A percentile compares a stretch with the other conserved stretches of the same genome.
Conservation (phyloP, 2,329 filamentous ascomycete species). For the Hansfordia pulvinata region DNA sequence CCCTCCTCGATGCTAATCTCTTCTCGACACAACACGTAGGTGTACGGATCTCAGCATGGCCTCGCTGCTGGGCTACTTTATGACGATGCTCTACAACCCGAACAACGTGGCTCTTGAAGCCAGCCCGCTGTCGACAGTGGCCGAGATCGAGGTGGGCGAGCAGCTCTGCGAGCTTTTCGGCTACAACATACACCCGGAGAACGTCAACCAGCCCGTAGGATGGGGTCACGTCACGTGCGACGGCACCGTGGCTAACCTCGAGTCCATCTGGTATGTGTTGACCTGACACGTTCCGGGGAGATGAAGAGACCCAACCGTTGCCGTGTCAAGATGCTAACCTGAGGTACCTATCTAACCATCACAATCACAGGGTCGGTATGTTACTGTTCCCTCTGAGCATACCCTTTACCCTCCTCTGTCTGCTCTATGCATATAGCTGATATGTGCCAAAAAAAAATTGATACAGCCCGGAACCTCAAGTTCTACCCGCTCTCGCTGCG, state of each 20-base stretch:
- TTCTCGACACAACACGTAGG: constrained; percentile 4
- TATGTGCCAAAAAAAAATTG: too few relatives aligned
- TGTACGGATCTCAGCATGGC: constrained; percentile 27
- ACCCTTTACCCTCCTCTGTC: background rate
- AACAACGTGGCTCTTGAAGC: constrained; percentile 33
- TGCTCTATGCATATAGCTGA: background rate
- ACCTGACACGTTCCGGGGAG: background rate
- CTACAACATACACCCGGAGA: constrained; percentile 20
- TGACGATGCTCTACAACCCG: constrained; percentile 35
- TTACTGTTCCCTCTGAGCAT: too few relatives aligned
- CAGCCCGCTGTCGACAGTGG: constrained; percentile 27
- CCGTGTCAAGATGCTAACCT: too few relatives aligned
- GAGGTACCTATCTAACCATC: too few relatives aligned
- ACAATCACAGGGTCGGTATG: too few relatives aligned
- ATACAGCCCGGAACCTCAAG: constrained; percentile 29
- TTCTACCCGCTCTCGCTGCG: constrained; percentile 28
- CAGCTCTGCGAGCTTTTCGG: constrained; percentile 31
- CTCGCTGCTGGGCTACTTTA: constrained; percentile 28
- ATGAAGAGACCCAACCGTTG: too few relatives aligned
- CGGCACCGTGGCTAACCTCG: constrained; percentile 31
- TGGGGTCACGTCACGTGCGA: constrained; percentile 33
- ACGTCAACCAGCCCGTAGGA: constrained; percentile 10
- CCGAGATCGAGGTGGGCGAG: constrained; percentile 28
- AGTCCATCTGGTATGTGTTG: constrained; percentile 27
- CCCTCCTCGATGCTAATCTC: background rate